phyloP scores from a whole-genome alignment of 345 rosid genomes.

The Dovyalis caffra region DNA sequence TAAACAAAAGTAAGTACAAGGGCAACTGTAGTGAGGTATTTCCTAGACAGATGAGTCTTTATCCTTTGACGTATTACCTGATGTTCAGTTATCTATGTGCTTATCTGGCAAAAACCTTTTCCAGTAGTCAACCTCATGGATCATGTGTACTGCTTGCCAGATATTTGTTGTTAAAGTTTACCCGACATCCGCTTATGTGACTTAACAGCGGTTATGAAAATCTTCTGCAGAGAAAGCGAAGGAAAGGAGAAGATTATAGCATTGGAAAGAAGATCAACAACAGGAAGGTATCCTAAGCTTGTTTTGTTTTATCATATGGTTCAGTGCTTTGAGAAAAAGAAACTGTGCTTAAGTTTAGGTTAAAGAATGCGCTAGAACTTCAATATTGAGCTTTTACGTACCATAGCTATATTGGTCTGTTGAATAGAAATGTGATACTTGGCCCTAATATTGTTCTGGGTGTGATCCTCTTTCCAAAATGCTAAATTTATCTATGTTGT shows the following conservation, averaged over 20 bases:
- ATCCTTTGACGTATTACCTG: not conserved
- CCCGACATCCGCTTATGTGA: not conserved
- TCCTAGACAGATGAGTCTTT: not conserved
- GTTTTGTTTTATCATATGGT: not conserved
- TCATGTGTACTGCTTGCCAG: not conserved
- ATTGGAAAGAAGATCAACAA: slow-evolving; percentile 55
- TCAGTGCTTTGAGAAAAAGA: not conserved
- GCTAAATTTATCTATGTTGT: too few species aligned
- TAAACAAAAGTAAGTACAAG: not conserved
- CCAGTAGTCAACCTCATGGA: not conserved
- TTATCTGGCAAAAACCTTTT: not conserved
- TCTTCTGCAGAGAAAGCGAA: slow-evolving; percentile 72
- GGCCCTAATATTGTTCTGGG: not conserved
- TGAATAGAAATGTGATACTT: not conserved
- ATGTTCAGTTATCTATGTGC: not conserved
- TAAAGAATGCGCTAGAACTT: not conserved
- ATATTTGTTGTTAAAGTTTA: not conserved
- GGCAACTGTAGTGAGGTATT: not conserved
- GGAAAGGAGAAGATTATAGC: slow-evolving; percentile 68
- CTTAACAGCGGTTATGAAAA: slow-evolving; percentile 11
- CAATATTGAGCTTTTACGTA: not conserved
- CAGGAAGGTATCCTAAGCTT: slow-evolving; percentile 56
- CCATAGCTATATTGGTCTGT: not conserved
- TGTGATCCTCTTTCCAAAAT: too few species aligned
- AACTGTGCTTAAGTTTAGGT: not conserved